These are phyloP conservation scores for Verruconis gallopava DNA, from an alignment of 2,329 filamentous ascomycete species.

Conservation along the genomic window DNA sequence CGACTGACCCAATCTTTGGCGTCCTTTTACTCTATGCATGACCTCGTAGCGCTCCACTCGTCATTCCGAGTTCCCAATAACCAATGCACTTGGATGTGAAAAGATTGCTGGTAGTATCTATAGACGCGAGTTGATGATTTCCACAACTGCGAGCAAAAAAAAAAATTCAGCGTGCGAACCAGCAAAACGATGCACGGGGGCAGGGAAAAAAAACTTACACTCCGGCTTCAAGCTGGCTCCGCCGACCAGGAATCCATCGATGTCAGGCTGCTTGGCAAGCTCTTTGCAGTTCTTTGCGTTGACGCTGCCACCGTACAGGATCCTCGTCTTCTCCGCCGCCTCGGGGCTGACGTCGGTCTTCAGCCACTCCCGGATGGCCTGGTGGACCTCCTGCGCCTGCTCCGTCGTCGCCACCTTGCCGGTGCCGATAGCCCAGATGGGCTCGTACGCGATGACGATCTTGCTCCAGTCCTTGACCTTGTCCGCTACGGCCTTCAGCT, in stretches of 20 bases:
- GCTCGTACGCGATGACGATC: slow-evolving; percentile 96
- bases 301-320: slow-evolving; percentile 94
- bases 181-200: neutral
- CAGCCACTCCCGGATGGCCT: slow-evolving; percentile 82
- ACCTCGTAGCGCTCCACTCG: too few species aligned
- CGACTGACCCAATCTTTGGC: too few species aligned
- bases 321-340: slow-evolving; percentile 74
- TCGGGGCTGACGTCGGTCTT: slow-evolving; percentile 58
- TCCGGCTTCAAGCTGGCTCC: slow-evolving; percentile 95
- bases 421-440: slow-evolving; percentile 89
- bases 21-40: too few species aligned
- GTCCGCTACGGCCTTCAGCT: slow-evolving; percentile 72
- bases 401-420: slow-evolving; percentile 41
- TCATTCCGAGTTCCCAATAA: too few species aligned
- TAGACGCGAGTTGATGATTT: slow-evolving; percentile 54
- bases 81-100: too few species aligned
- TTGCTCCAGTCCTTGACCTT: slow-evolving; percentile 79
- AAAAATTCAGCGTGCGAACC: slow-evolving; percentile 12
- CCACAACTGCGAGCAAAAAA: slow-evolving; percentile 40
- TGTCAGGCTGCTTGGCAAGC: slow-evolving; percentile 81
- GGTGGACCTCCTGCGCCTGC: slow-evolving; percentile 37
- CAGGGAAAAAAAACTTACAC: slow-evolving; percentile 44
- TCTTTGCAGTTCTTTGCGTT: slow-evolving; percentile 97
- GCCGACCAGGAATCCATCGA: slow-evolving; percentile 95
- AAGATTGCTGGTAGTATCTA: too few species aligned